phyloP scores from a whole-genome alignment of 805 yeast species.

The Candida insectorum region DNA sequence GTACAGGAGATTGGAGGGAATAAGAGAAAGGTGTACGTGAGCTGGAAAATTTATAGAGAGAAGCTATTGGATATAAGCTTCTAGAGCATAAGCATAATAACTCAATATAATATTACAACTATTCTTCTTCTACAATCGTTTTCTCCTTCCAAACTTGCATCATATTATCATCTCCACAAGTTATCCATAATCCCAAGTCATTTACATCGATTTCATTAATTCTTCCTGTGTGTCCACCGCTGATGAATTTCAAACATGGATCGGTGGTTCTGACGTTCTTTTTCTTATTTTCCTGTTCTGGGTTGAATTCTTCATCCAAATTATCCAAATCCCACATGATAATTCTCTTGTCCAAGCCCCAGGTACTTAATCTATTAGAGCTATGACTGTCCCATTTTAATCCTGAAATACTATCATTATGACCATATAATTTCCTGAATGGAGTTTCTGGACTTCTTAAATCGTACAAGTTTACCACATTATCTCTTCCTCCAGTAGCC shows the following conservation, averaged over 20 bases:
- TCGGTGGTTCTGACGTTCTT: conserved; percentile 48
- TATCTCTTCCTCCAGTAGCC: conserved; percentile 79
- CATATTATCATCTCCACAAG: conserved; percentile 73
- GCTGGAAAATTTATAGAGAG: conserved; percentile 14
- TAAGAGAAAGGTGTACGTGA: conserved; percentile 4
- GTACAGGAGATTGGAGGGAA: conserved; percentile 2
- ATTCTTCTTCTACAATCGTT: conserved; percentile 36
- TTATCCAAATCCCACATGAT: conserved; percentile 70
- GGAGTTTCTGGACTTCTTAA: conserved; percentile 59
- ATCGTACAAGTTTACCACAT: conserved; percentile 72
- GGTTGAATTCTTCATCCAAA: conserved; percentile 50
- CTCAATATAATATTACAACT: too few relatives aligned
- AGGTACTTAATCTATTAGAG: conserved; percentile 51
- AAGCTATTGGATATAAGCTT: conserved; percentile 7
- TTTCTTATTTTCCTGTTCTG: conserved; percentile 44
- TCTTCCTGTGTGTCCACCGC: conserved; percentile 81
- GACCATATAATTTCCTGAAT: conserved; percentile 66
- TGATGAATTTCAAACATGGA: conserved; percentile 74
- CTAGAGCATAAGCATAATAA: too few relatives aligned
- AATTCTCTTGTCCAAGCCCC: conserved; percentile 65
- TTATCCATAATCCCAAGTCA: conserved; percentile 57
- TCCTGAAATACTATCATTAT: conserved; percentile 41
- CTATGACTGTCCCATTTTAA: conserved; percentile 49
- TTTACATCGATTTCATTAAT: conserved; percentile 69
- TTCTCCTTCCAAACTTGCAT: conserved; percentile 77